Conservation (phyloP, 2,329 filamentous ascomycete species). For the Aaosphaeria pasadenensis region DNA sequence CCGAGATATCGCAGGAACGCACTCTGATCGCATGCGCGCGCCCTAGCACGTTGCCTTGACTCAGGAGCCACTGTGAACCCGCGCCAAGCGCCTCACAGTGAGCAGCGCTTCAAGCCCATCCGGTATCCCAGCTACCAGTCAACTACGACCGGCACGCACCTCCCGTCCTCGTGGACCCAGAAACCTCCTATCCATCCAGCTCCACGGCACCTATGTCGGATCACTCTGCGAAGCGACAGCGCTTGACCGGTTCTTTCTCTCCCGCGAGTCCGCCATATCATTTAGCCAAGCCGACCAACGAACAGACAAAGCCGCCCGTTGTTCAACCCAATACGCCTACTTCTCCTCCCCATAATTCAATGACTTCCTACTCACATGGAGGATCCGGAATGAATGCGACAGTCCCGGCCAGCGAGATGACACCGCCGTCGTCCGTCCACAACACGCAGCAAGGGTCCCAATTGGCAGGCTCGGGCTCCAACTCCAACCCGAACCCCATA, state of each 20-base stretch:
- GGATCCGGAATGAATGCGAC: constrained; percentile 24
- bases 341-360: constrained; percentile 47
- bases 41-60: constrained; percentile 18
- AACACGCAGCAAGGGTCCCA: constrained; percentile 35
- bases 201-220: constrained; percentile 29
- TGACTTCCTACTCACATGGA: constrained; percentile 42
- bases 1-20: background rate
- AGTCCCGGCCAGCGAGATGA: constrained; percentile 27
- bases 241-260: constrained; percentile 43
- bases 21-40: constrained; percentile 27
- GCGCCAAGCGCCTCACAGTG: constrained; percentile 24
- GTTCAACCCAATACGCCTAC: constrained; percentile 47
- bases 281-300: constrained; percentile 35
- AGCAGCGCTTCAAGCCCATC: too few relatives aligned
- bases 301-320: constrained; percentile 40
- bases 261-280: constrained; percentile 44
- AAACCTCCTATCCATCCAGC: background rate
- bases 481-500: constrained; percentile 24
- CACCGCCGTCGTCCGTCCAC: constrained; percentile 44
- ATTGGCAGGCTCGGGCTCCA: constrained; percentile 25
- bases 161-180: constrained; percentile 6
- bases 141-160: background rate
- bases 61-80: constrained; percentile 27
- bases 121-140: background rate
- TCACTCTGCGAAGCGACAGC: constrained; percentile 39